Evolutionary conservation across 2,329 filamentous ascomycete genomes (phyloP).

Genomic region (Colletotrichum sp.): DNA sequence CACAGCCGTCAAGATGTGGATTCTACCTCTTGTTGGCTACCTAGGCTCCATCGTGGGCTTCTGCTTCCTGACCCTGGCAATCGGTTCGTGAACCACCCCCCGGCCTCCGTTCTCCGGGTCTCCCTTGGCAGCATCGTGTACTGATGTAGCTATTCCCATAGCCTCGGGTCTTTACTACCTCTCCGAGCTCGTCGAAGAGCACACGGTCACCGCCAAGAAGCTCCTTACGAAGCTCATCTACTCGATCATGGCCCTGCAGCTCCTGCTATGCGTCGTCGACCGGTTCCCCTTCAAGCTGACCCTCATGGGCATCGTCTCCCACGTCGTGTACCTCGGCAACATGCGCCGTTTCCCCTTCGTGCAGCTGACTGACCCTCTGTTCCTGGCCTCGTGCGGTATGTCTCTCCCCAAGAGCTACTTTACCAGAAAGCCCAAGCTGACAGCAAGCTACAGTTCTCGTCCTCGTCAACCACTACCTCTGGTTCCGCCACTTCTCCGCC

Average conservation of each 20-base stretch:
- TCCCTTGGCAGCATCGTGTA: neutral
- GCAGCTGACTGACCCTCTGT: constrained; percentile 85
- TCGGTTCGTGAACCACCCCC: constrained; percentile 62
- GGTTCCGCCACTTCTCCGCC: constrained; percentile 90
- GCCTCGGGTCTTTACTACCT: constrained; percentile 99
- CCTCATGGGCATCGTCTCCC: constrained; percentile 77
- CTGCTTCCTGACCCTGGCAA: constrained; percentile 91
- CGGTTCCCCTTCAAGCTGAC: constrained; percentile 82
- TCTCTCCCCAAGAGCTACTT: neutral
- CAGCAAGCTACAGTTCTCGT: constrained; percentile 68
- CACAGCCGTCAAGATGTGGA: constrained; percentile 76
- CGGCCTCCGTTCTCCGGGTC: neutral
- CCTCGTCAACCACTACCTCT: constrained; percentile 88
- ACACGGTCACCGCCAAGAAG: constrained; percentile 90
- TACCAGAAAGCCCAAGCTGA: neutral
- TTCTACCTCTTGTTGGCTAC: constrained; percentile 91
- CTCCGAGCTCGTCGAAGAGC: constrained; percentile 96
- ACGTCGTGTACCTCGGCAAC: constrained; percentile 88
- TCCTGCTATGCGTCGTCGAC: constrained; percentile 80
- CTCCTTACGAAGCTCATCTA: constrained; percentile 89
- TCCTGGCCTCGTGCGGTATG: constrained; percentile 81
- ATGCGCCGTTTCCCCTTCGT: constrained; percentile 78
- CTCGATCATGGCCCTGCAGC: constrained; percentile 74
- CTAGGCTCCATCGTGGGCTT: constrained; percentile 88
- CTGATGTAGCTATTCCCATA: constrained; percentile 33